Percentiles rank a stretch among this genome's conserved stretches.
Evolutionary conservation across 2,329 filamentous ascomycete genomes (phyloP).

Genomic region (Podosphaera fusca): DNA sequence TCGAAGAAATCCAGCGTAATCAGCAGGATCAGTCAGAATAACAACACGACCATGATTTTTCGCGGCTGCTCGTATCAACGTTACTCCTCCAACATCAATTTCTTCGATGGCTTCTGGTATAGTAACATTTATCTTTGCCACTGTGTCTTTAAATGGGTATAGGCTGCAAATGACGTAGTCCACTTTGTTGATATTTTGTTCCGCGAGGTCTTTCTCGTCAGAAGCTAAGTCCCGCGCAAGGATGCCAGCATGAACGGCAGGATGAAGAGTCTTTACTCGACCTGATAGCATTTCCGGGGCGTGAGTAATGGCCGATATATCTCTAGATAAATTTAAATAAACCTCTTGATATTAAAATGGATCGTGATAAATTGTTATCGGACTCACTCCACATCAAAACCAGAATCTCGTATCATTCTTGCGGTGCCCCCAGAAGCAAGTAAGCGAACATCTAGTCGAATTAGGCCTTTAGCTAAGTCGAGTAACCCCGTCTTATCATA

Average conservation of each 20-base stretch:
- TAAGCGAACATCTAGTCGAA: slow-evolving; percentile 74
- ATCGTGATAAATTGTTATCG: neutral
- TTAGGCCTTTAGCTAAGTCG: slow-evolving; percentile 75
- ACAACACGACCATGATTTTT: slow-evolving; percentile 96
- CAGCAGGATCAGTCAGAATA: slow-evolving; percentile 78
- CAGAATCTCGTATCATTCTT: slow-evolving; percentile 88
- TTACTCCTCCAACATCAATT: slow-evolving; percentile 95
- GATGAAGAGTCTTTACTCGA: slow-evolving; percentile 86
- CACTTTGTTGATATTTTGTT: slow-evolving; percentile 86
- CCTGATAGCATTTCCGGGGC: slow-evolving; percentile 93
- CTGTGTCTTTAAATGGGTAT: slow-evolving; percentile 96
- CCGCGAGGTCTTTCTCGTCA: slow-evolving; percentile 88
- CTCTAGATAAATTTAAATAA: slow-evolving; percentile 26
- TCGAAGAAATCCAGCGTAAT: slow-evolving; percentile 84
- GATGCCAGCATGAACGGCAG: slow-evolving; percentile 59
- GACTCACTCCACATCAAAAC: slow-evolving; percentile 77
- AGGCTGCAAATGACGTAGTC: slow-evolving; percentile 96
- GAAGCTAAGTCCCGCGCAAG: slow-evolving; percentile 83
- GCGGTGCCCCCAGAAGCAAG: slow-evolving; percentile 88
- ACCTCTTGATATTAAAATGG: neutral
- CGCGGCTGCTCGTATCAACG: slow-evolving; percentile 80
- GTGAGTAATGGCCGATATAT: slow-evolving; percentile 91
- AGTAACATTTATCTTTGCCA: slow-evolving; percentile 91
- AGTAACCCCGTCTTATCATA: slow-evolving; percentile 95
- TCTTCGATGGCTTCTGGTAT: slow-evolving; percentile 94